Base-by-base conservation (phyloP, 2,329 filamentous ascomycete genomes). In the Scytalidium lignicola region DNA sequence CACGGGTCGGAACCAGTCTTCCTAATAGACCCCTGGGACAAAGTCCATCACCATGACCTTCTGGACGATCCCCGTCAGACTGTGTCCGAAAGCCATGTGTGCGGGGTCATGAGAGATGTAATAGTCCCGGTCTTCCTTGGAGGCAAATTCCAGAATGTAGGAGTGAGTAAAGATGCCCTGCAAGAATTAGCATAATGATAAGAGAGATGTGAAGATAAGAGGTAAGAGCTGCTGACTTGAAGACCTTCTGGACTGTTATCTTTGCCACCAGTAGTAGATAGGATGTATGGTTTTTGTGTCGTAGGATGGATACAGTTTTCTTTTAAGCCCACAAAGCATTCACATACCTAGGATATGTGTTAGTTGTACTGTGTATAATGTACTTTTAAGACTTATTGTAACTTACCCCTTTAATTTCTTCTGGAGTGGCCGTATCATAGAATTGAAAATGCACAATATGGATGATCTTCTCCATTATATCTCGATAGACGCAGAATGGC, bases 371-470 rank as follows among this genome's bases (percentile, higher is more conserved):
- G 13, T 26, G 49, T 32, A 46, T 13, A 4, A 37, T 37, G n/a
- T 37, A 13, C n/a, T 43, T 9, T 13, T 44, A 20, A 44, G 10
- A n/a, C n/a, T n/a, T n/a, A n/a, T 37, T 13, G 32, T 13, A 37
- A 37, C 71, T 48, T 65, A 85, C 83, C 54, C 77, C 72, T 56
- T 76, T 67, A 9, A 85, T 67, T 29, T 76, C 69, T 19, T 74
- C 72, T 0, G 70, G 52, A 1, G 68, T 68, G 2, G 72, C 62
- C 1, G 70, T 69, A 1, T 75, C 62, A 59, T 82, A 82, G 70
- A 85, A 85, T 49, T 80, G 73, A 59, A 88, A 83, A 28, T 86
- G 69, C 3, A 88, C 83, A 45, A 87, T 74, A 61, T 88, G 85
- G 12, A 78, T 69, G 57, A 88, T 74, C 32, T 37, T 37, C 32